Percentiles rank a stretch among this genome's conserved stretches.
Conservation (phyloP, 352 stramenopile genomes). For the Pythium aquatile region DNA sequence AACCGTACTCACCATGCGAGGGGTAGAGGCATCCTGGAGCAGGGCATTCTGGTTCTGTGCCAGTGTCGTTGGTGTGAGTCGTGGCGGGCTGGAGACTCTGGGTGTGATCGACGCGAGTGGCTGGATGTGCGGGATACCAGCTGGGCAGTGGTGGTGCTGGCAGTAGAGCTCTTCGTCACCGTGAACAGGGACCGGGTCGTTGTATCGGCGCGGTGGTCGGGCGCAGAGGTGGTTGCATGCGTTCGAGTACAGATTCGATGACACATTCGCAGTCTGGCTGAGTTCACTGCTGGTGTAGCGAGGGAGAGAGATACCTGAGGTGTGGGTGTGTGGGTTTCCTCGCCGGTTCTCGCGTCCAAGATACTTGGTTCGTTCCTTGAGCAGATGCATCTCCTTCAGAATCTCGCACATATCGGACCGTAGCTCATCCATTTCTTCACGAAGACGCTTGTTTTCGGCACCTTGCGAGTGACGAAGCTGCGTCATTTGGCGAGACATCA, state of each 20-base stretch:
- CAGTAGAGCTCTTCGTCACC: slow-evolving; percentile 20
- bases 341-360: slow-evolving; percentile 45
- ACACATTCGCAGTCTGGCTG: slow-evolving; percentile 25
- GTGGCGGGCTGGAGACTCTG: slow-evolving; percentile 5
- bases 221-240: slow-evolving; percentile 15
- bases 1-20: slow-evolving; percentile 12
- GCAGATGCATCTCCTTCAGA: slow-evolving; percentile 61
- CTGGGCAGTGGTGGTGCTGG: slow-evolving; percentile 23
- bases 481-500: slow-evolving; percentile 48
- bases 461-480: slow-evolving; percentile 49
- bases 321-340: slow-evolving; percentile 19
- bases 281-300: slow-evolving; percentile 11
- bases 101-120: slow-evolving; percentile 6
- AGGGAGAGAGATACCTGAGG: slow-evolving; percentile 4
- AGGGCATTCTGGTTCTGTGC: slow-evolving; percentile 9
- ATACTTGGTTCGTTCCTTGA: slow-evolving; percentile 75
- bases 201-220: background rate
- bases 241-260: slow-evolving; percentile 11
- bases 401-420: slow-evolving; percentile 63
- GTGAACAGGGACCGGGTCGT: slow-evolving; percentile 5
- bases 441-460: slow-evolving; percentile 48
- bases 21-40: slow-evolving; percentile 8
- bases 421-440: slow-evolving; percentile 64
- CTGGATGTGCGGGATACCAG: slow-evolving; percentile 22
- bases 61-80: slow-evolving; percentile 5